Evolutionary conservation across 1,284 basidiomycete genomes (phyloP).

Genomic region (Gymnopus androsaceus): DNA sequence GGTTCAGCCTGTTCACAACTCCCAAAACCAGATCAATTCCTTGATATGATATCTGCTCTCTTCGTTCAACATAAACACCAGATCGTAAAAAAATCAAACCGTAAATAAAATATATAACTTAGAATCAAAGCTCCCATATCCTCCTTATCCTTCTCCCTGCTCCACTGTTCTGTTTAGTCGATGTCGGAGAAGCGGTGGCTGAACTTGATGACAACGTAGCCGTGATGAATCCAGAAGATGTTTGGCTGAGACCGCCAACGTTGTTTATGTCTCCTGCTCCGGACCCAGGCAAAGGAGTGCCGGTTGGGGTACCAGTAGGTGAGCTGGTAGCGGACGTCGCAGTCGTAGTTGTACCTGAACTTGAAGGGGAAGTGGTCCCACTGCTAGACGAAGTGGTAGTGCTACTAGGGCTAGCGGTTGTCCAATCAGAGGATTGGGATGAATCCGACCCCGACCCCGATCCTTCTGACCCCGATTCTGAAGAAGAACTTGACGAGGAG

Average conservation of each 20-base stretch:
- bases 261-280: not conserved
- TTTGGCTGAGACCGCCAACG: not conserved
- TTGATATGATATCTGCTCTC: no score
- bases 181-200: not conserved
- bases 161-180: conserved; percentile 1
- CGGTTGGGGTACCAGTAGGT: not conserved
- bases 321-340: not conserved
- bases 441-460: not conserved
- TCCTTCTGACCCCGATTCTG: not conserved
- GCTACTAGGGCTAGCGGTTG: not conserved
- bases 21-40: no score
- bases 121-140: conserved; percentile 3
- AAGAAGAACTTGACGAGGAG: no score
- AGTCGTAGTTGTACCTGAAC: not conserved
- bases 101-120: not conserved
- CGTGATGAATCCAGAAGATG: not conserved
- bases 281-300: not conserved
- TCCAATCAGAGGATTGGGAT: not conserved
- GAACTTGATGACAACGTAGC: not conserved
- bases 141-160: conserved; percentile 2
- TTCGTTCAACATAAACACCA: no score
- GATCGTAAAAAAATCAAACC: no score
- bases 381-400: not conserved
- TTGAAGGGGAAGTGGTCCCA: not conserved
- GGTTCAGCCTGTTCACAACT: no score